Evolutionary conservation across 2,329 filamentous ascomycete species (phyloP).

Genomic region (Xylariaceae sp.): DNA sequence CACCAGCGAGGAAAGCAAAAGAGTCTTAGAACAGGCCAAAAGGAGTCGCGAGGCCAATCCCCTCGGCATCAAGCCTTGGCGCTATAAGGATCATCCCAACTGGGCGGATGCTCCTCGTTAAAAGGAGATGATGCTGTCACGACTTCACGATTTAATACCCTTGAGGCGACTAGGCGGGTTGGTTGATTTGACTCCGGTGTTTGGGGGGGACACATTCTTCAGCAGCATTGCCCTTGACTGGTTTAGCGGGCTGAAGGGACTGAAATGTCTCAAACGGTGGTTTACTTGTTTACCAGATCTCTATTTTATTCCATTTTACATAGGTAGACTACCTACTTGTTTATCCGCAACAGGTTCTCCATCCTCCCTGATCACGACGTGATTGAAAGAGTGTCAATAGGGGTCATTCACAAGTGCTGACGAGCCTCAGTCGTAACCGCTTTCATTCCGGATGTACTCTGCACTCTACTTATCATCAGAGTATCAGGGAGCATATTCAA

Average conservation of each 20-base stretch:
- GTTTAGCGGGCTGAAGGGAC: neutral
- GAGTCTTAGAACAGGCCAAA: slow-evolving; percentile 47
- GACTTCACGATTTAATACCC: slow-evolving; percentile 1
- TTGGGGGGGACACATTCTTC: neutral
- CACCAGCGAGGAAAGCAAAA: slow-evolving; percentile 42
- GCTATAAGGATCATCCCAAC: slow-evolving; percentile 52
- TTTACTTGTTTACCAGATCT: neutral
- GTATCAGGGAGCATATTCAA: too few species aligned
- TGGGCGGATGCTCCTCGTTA: slow-evolving; percentile 41
- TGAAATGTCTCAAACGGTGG: neutral
- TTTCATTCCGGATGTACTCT: too few species aligned
- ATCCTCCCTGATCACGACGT: neutral
- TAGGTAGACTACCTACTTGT: neutral
- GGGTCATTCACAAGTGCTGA: too few species aligned
- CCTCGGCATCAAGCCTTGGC: slow-evolving; percentile 55
- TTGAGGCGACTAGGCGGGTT: neutral
- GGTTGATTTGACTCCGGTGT: neutral
- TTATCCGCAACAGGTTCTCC: neutral
- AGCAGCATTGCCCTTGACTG: neutral
- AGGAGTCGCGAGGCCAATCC: slow-evolving; percentile 52
- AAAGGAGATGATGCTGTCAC: neutral
- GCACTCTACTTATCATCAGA: too few species aligned
- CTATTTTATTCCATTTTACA: neutral
- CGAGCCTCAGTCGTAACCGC: too few species aligned
- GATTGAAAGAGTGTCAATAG: neutral